Conservation (phyloP, 257 asterid species). For the Catharanthus roseus region DNA sequence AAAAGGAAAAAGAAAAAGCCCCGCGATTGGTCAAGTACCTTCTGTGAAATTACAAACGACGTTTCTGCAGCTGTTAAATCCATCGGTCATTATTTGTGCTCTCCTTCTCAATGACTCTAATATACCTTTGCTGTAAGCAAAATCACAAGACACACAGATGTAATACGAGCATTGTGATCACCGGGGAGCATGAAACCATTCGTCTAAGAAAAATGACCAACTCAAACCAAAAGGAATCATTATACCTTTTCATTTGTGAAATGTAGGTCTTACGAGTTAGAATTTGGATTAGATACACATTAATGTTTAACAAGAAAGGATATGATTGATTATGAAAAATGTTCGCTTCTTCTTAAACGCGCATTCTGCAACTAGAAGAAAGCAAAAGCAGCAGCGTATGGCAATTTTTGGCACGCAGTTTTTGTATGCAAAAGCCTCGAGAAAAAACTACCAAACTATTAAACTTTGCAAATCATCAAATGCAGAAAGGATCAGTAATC, state of each 20-base stretch:
- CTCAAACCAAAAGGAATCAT: neutral
- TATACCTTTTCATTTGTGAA: neutral
- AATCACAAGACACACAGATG: constrained; percentile 6
- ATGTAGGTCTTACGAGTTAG: neutral
- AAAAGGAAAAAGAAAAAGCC: neutral
- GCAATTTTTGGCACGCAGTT: too few species aligned
- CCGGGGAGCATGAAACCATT: neutral
- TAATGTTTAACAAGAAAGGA: neutral
- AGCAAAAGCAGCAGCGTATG: neutral
- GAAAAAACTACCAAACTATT: neutral
- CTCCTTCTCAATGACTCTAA: constrained; percentile 88
- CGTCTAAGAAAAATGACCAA: neutral
- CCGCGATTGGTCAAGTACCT: constrained; percentile 38
- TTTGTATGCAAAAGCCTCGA: neutral
- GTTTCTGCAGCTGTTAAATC: constrained; percentile 97
- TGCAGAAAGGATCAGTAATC: constrained; percentile 4
- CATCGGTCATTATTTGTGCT: constrained; percentile 92
- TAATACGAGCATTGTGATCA: neutral
- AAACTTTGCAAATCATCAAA: neutral
- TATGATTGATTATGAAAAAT: neutral
- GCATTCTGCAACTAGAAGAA: neutral
- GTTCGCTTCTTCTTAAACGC: neutral
- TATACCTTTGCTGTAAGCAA: constrained; percentile 70
- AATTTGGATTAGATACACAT: neutral
- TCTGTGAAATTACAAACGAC: constrained; percentile 96